Base-by-base conservation (phyloP, 2,329 filamentous ascomycete species). In the Lizonia empirigonia region DNA sequence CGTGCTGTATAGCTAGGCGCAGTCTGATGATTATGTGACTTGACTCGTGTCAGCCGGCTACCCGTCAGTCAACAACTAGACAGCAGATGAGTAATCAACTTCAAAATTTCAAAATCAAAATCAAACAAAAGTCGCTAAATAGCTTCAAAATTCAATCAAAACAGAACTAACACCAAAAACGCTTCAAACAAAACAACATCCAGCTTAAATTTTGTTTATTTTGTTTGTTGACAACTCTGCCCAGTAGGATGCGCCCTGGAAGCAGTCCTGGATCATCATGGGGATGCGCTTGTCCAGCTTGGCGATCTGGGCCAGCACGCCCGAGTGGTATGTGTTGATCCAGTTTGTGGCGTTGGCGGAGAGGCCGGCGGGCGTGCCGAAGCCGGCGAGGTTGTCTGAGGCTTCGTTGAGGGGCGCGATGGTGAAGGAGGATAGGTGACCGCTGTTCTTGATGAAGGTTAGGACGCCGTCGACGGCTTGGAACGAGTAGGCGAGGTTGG, bases 401-500 rank as follows among this genome's bases (percentile, higher is more conserved):
- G 71, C 58, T 41, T 75, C 72, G 58, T 75, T 75, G 57, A 75
- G 67, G 5, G 71, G 69, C 3, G 62, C 64, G 23, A 75, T 56
- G 30, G 70, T 73, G 55, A 63, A 74, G 6, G 60, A 60, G 24
- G 68, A 53, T 9, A 58, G 55, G 26, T 56, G 56, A 9, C 65
- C 68, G 16, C 62, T 65, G 22, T 29, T 49, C 37, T 64, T 44
- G 37, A 74, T 65, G 54, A 66, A 75, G n/a, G 40, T 51, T 18
- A 74, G 50, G 4, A 70, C 58, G 2, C 49, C 56, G 24, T 70
- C 67, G 26, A 74, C 56, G 1, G 68, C 69, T 27, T 62, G 26
- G 50, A 62, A 67, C 1, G 67, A 70, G 38, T 68, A 72, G 35
- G 66, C 61, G 4, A 74, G 60, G 32, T 64, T 65, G 26, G 69